Conservation (phyloP, 2,329 filamentous ascomycete species). For the Fusarium illudens region DNA sequence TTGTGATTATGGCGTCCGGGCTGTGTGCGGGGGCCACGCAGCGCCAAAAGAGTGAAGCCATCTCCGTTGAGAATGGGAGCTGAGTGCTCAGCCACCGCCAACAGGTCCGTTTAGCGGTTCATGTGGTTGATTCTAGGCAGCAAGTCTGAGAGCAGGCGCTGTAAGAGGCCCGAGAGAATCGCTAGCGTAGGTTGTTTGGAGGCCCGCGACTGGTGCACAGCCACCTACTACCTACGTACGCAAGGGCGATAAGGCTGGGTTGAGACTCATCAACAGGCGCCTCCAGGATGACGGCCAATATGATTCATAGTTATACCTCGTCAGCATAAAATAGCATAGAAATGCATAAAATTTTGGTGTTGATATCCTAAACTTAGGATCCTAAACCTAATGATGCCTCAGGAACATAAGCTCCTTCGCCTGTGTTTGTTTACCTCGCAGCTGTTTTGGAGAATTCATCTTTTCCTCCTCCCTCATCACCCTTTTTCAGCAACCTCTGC, state of each 20-base stretch:
- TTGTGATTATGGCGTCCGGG: slow-evolving; percentile 9
- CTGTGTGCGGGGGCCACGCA: slow-evolving; percentile 3
- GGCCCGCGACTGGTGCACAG: not conserved
- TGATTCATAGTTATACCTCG: not conserved
- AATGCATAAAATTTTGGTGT: not conserved
- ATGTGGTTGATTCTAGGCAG: not conserved
- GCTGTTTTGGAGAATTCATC: too few relatives aligned
- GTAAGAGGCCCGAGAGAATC: not conserved
- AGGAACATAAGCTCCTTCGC: not conserved
- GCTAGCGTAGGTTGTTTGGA: slow-evolving; percentile 11
- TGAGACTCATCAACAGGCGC: not conserved
- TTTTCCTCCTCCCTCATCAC: not conserved
- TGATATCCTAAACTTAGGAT: not conserved
- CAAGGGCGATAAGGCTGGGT: not conserved
- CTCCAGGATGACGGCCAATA: not conserved
- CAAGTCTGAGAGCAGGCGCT: not conserved
- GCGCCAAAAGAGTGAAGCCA: not conserved
- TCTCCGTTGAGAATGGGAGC: slow-evolving; percentile 12
- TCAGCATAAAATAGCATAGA: not conserved
- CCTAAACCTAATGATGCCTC: not conserved
- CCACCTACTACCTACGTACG: too few relatives aligned
- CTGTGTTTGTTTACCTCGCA: not conserved
- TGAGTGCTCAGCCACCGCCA: slow-evolving; percentile 19
- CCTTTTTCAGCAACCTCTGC: not conserved
- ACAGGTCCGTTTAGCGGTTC: slow-evolving; percentile 1